These are phyloP conservation scores for Balakata baccata DNA, from an alignment of 345 rosid genomes.

Conservation along the genomic window DNA sequence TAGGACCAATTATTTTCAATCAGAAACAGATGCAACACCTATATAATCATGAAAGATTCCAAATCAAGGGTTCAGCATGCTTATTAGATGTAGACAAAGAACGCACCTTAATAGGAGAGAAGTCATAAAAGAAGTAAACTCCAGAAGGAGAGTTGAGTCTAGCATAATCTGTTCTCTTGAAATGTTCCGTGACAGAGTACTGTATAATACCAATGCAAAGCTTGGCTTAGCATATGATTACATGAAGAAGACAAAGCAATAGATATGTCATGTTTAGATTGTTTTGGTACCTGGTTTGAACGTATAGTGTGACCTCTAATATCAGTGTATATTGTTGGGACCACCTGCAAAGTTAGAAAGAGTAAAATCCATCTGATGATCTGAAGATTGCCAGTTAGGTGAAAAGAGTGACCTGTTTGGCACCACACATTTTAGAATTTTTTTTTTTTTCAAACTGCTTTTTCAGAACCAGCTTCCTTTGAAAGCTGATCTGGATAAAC, in stretches of 20 bases:
- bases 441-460: no score
- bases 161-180: conserved; percentile 50
- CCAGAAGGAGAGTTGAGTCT: conserved; percentile 67
- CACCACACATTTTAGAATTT: no score
- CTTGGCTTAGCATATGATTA: conserved; percentile 11
- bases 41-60: neutral
- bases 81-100: conserved; percentile 3
- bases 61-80: conserved; percentile 5
- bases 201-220: conserved; percentile 26
- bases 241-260: conserved; percentile 10
- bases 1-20: neutral
- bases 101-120: conserved; percentile 91
- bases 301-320: conserved; percentile 47
- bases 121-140: conserved; percentile 93
- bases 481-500: no score
- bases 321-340: conserved; percentile 83
- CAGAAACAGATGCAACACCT: conserved; percentile 3
- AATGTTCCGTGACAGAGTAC: conserved; percentile 97
- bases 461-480: no score
- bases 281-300: conserved; percentile 29
- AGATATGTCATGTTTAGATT: neutral
- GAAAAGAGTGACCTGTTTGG: neutral
- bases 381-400: neutral
- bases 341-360: conserved; percentile 54
- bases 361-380: conserved; percentile 1